A percentile compares a stretch with the other conserved stretches of the same genome.
Conservation (phyloP, 2,329 filamentous ascomycete species). For the Hypomyces perniciosus region DNA sequence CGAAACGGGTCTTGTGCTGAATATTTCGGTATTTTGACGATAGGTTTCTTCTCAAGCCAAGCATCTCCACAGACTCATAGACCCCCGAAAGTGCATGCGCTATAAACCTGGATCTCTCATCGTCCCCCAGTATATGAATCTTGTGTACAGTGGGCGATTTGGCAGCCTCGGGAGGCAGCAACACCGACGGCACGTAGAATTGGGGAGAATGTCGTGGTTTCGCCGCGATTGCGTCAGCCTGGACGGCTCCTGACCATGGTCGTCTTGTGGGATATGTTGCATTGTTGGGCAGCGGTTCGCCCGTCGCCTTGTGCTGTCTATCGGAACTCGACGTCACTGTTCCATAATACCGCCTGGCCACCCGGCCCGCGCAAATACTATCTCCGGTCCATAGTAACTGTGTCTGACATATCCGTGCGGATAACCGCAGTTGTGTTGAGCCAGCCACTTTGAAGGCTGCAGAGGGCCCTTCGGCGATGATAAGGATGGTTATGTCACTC, state of each 20-base stretch:
- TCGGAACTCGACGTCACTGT: constrained; percentile 21
- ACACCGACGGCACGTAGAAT: constrained; percentile 32
- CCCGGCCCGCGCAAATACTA: constrained; percentile 33
- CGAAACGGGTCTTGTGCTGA: constrained; percentile 17
- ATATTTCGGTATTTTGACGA: constrained; percentile 28
- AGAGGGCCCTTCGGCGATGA: neutral
- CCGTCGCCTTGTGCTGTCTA: constrained; percentile 19
- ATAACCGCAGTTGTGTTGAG: constrained; percentile 36
- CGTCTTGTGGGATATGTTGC: constrained; percentile 13
- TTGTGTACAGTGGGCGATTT: constrained; percentile 30
- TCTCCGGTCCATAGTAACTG: constrained; percentile 33
- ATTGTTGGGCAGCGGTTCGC: constrained; percentile 17
- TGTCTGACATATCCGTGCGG: constrained; percentile 36
- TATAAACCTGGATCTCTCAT: constrained; percentile 35
- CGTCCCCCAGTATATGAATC: constrained; percentile 37
- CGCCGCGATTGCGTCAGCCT: constrained; percentile 12
- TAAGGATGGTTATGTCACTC: neutral
- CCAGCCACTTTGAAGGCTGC: constrained; percentile 29
- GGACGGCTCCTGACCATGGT: constrained; percentile 19
- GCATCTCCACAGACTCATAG: constrained; percentile 34
- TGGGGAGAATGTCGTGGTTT: constrained; percentile 13
- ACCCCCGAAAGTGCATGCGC: constrained; percentile 36
- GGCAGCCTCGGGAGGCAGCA: constrained; percentile 27
- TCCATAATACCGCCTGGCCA: constrained; percentile 30
- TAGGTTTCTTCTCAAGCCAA: constrained; percentile 23